phyloP scores from a whole-genome alignment of 176 grass and related monocot species.

The Triticum turgidum region DNA sequence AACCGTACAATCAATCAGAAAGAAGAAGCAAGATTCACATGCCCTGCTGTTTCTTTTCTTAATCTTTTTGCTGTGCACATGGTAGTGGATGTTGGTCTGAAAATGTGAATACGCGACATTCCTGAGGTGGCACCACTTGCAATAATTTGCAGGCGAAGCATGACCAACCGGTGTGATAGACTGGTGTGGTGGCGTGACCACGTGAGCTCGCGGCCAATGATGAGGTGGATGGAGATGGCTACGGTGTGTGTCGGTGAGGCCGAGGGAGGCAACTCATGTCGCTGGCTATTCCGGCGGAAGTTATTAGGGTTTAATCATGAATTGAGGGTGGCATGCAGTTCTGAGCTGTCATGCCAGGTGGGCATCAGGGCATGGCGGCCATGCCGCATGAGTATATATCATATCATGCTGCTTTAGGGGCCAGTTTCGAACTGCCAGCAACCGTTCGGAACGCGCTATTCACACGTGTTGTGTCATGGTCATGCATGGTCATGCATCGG shows the following conservation, averaged over 20 bases:
- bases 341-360: constrained; percentile 32
- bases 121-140: not conserved
- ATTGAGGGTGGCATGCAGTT: not conserved
- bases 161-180: not conserved
- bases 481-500: too few species aligned
- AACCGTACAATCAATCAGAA: not conserved
- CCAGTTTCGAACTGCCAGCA: too few species aligned
- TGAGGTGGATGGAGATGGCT: not conserved
- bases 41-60: not conserved
- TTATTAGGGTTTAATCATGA: constrained; percentile 20
- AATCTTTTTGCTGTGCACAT: not conserved
- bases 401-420: too few species aligned
- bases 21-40: not conserved
- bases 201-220: constrained; percentile 10
- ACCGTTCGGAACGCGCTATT: too few species aligned
- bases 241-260: constrained; percentile 40
- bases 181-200: constrained; percentile 13
- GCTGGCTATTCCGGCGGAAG: not conserved
- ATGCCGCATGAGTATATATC: too few species aligned
- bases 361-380: not conserved
- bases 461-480: too few species aligned
- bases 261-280: not conserved
- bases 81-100: constrained; percentile 10
- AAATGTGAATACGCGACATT: constrained; percentile 10
- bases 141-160: constrained; percentile 7